phyloP scores from a whole-genome alignment of 306 rosid genomes.

The Sindora glabra region DNA sequence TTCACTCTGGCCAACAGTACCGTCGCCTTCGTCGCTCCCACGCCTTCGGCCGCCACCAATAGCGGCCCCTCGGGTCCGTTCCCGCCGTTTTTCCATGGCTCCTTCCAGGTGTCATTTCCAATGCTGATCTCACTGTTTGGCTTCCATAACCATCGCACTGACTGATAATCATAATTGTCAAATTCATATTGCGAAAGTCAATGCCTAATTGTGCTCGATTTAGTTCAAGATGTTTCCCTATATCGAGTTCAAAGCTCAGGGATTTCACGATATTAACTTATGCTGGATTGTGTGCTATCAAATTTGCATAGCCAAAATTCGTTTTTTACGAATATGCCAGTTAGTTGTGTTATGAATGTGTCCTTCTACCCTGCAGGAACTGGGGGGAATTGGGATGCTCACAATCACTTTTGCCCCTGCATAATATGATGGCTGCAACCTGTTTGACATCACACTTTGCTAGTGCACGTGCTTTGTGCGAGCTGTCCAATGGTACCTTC shows the following conservation, averaged over 20 bases:
- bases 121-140: neutral
- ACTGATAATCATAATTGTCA: neutral
- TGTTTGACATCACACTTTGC: constrained; percentile 58
- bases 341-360: neutral
- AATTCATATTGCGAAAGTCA: neutral
- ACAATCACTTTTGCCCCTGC: constrained; percentile 61
- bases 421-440: constrained; percentile 29
- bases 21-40: constrained; percentile 48
- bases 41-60: constrained; percentile 55
- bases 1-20: constrained; percentile 54
- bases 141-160: neutral
- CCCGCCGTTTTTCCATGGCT: constrained; percentile 64
- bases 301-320: no score
- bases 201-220: neutral
- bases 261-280: neutral
- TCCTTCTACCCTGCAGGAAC: constrained; percentile 36
- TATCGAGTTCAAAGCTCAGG: neutral
- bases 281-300: no score
- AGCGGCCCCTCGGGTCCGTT: constrained; percentile 53
- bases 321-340: neutral
- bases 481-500: constrained; percentile 97
- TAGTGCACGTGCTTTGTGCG: constrained; percentile 60
- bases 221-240: neutral
- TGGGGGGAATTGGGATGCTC: constrained; percentile 77
- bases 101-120: constrained; percentile 42